Evolutionary conservation across 2,329 filamentous ascomycete species (phyloP).

Genomic region (Talaromyces sp.): DNA sequence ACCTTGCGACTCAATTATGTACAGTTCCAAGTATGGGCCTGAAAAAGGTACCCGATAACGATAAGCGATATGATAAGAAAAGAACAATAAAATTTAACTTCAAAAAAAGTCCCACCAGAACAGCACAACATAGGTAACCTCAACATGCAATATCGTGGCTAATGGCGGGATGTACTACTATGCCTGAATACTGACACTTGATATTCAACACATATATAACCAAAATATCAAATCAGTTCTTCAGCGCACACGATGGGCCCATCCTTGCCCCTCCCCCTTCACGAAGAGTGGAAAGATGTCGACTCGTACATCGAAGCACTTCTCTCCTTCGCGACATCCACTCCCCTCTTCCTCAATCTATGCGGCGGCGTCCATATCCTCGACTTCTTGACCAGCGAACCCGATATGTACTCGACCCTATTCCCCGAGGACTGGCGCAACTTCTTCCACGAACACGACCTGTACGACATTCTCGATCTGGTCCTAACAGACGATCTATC

Average conservation of each 20-base stretch:
- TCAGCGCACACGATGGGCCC: constrained; percentile 41
- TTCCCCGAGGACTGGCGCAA: constrained; percentile 76
- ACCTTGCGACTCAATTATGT: no score
- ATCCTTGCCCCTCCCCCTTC: constrained; percentile 61
- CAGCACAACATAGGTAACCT: background rate
- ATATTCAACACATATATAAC: background rate
- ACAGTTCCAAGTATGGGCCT: no score
- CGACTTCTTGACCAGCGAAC: constrained; percentile 86
- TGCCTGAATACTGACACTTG: background rate
- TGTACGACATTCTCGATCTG: constrained; percentile 74
- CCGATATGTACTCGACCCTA: constrained; percentile 74
- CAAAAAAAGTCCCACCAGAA: background rate
- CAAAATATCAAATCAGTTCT: background rate
- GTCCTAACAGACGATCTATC: constrained; percentile 73
- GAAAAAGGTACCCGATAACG: background rate
- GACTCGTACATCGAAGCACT: constrained; percentile 78
- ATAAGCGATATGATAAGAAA: constrained; percentile 3
- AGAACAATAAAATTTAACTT: background rate
- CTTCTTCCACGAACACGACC: constrained; percentile 68
- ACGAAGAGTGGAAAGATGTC: constrained; percentile 63
- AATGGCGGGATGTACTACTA: background rate
- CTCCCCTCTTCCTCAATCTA: constrained; percentile 76
- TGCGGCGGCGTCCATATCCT: constrained; percentile 96
- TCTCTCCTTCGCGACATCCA: constrained; percentile 69
- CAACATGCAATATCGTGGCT: background rate